Conservation (phyloP, 306 rosid genomes). For the Cajanus cajan region DNA sequence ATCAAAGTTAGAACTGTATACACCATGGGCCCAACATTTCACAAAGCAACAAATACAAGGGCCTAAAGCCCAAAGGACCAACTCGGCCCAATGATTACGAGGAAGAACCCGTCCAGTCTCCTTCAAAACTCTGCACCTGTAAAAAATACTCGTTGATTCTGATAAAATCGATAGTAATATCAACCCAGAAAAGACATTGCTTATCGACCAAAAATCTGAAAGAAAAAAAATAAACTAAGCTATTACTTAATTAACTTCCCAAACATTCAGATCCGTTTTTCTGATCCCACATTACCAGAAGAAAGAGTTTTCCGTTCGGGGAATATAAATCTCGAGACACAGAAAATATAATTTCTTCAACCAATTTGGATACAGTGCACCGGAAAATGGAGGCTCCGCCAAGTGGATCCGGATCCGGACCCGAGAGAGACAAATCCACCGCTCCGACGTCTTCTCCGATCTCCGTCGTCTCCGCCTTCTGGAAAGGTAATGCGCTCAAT, state of each 20-base stretch:
- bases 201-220: neutral
- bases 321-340: neutral
- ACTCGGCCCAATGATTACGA: neutral
- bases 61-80: neutral
- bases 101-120: neutral
- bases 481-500: constrained; percentile 63
- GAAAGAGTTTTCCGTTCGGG: neutral
- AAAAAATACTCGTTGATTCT: neutral
- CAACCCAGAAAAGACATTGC: neutral
- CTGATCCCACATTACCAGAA: constrained; percentile 26
- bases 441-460: constrained; percentile 65
- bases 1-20: too few species aligned
- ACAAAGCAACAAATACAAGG: too few species aligned
- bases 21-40: neutral
- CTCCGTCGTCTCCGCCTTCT: constrained; percentile 71
- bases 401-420: constrained; percentile 53
- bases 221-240: neutral
- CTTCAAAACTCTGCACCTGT: constrained; percentile 17
- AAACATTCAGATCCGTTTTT: constrained; percentile 32
- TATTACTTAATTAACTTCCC: neutral
- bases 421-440: constrained; percentile 70
- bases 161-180: neutral
- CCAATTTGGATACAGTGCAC: neutral
- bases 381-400: constrained; percentile 61
- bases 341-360: neutral